These are phyloP conservation scores for Penicillium herquei DNA, from an alignment of 495 filamentous ascomycete species.

Conservation along the genomic window DNA sequence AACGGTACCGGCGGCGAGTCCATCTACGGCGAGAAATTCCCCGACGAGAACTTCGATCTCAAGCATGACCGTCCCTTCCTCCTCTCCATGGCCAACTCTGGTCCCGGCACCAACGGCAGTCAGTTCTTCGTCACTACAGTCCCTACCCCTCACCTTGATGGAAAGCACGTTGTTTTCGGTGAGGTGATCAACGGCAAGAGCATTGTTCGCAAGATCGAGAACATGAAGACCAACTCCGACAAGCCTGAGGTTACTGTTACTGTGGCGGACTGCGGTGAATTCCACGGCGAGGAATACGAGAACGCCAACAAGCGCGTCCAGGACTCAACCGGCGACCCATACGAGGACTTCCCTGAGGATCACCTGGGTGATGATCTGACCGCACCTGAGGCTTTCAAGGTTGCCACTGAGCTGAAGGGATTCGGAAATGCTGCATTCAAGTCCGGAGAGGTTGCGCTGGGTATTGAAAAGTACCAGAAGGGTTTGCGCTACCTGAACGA, in stretches of 20 bases:
- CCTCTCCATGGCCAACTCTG: conserved; percentile 96
- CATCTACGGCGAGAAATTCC: conserved; percentile 98
- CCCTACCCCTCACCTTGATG: conserved; percentile 87
- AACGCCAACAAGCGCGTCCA: conserved; percentile 58
- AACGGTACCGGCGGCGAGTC: conserved; percentile 97
- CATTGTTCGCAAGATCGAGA: conserved; percentile 86
- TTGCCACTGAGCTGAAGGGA: conserved; percentile 85
- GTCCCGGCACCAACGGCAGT: conserved; percentile 88
- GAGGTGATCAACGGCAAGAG: conserved; percentile 80
- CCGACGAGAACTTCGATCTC: conserved; percentile 91
- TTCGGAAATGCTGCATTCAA: conserved; percentile 94
- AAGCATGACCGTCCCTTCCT: conserved; percentile 96
- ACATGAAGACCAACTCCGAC: conserved; percentile 75
- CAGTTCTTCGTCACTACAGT: conserved; percentile 99
- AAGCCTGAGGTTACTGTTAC: conserved; percentile 72
- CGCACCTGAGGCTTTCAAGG: conserved; percentile 51
- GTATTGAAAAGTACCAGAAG: conserved; percentile 95
- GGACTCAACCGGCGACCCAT: conserved; percentile 84
- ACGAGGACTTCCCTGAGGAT: conserved; percentile 97
- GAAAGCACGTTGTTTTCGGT: conserved; percentile 77
- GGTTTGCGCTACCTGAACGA: conserved; percentile 92
- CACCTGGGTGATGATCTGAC: conserved; percentile 65
- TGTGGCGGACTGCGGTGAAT: conserved; percentile 85
- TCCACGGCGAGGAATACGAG: conserved; percentile 66
- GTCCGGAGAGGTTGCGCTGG: conserved; percentile 62